These are phyloP conservation scores for Linum tenue DNA, from an alignment of 345 rosid species.

Conservation along the genomic window DNA sequence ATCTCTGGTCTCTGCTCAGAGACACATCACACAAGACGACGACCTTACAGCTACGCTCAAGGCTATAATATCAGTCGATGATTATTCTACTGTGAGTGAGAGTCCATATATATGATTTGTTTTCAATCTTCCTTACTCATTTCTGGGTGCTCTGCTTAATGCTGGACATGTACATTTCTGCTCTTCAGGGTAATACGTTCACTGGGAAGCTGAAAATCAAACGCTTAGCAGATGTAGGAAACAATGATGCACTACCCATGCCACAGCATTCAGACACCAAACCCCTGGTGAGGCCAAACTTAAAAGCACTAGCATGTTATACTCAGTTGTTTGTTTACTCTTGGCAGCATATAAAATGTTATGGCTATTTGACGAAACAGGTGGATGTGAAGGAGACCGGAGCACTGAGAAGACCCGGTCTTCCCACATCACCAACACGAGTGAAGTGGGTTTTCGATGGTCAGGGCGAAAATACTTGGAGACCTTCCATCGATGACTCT, in stretches of 20 bases:
- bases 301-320: not conserved
- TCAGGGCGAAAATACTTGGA: constrained; percentile 33
- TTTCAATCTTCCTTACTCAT: too few species aligned
- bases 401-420: constrained; percentile 9
- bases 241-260: not conserved
- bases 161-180: not conserved
- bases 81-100: constrained; percentile 11
- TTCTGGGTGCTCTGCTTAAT: not conserved
- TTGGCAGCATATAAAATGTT: constrained; percentile 16
- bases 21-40: constrained; percentile 13
- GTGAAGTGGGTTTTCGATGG: constrained; percentile 54
- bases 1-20: constrained; percentile 23
- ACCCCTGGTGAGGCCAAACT: constrained; percentile 9
- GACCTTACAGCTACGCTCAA: not conserved
- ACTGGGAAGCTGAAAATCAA: not conserved
- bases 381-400: constrained; percentile 7
- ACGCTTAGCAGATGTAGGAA: not conserved
- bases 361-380: constrained; percentile 6
- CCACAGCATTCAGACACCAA: constrained; percentile 9
- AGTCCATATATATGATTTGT: not conserved
- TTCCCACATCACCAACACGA: constrained; percentile 27
- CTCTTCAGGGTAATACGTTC: not conserved
- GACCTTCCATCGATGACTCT: constrained; percentile 28
- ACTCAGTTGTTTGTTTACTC: not conserved
- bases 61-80: not conserved